Base-by-base conservation (phyloP, 306 rosid species). In the Prunus mume region DNA sequence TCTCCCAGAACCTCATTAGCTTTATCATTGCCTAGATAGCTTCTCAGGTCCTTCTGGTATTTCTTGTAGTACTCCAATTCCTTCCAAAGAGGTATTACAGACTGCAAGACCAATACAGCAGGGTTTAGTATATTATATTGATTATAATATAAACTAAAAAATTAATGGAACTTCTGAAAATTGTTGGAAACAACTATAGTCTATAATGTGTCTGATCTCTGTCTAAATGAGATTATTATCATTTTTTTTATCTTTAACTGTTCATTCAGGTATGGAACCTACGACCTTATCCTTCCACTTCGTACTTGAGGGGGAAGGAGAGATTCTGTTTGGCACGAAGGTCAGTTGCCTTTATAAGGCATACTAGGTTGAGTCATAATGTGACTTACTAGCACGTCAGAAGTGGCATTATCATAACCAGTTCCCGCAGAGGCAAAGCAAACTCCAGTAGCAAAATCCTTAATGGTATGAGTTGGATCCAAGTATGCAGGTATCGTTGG, bases 381-480 rank as follows among this genome's bases (percentile, higher is more conserved):
- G 7, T 14, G 65, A 87, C 93, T 87, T 70, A 89, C 88, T 6
- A 87, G 85, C 41, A 89, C 79, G 54, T 75, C 75, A 19, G 93
- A 85, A 75, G 90, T 89, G 60, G 85, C 81, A 75, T 83, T 87
- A 24, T 87, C 91, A 66, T 81, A 89, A 68, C 93, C 93, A 69
- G 88, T 85, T 63, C 93, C 93, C 4, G 93, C 93, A 4, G 90
- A 89, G 68, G 93, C 88, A 73, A 89, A 89, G 83, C 83, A 89
- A 62, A 89, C 93, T 17, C 89, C 91, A 9, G 84, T 78, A 2
- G 84, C 87, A 32, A 85, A 89, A 65, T 89, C 78, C 32, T 73
- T 62, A 54, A 89, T 84, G 54, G 62, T 61, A 70, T 24, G 80
- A 14, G 47, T 11, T 6, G 90, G 90, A 84, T 89, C 93, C 82